Evolutionary conservation across 2,329 filamentous ascomycete species (phyloP), one percentile per base, ranked within the genome.

Genomic region (Zymoseptoria crescenta): DNA sequence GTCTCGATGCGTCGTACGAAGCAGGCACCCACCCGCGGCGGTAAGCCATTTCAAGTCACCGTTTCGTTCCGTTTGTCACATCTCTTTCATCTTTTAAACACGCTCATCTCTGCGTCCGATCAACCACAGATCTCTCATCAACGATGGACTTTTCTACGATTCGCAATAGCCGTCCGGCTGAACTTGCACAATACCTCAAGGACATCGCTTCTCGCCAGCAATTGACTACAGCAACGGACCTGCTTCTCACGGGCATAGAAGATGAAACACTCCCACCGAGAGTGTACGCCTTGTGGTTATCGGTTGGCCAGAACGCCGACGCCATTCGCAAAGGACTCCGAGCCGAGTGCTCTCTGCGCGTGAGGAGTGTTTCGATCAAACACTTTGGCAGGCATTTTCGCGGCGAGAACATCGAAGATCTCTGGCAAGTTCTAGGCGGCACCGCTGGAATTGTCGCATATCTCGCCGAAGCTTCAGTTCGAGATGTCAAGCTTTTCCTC

Each of bases 401-500:
- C 41, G 60, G 57, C 19, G 9, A 48, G 16, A 50, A 53, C 13
- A 52, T 61, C 27, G 29, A 49, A 24, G 56, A 62, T 10, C 21
- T 63, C 10, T 69, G 66, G 65, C 52, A 35, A 8, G 58, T 59
- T 2, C 5, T 67, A 4, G 64, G 65, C 35, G 63, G 54, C 1
- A 65, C 63, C 3, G 49, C 29, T 10, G 65, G 64, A n/a, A 52
- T 68, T 29, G 54, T 64, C 21, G 45, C 59, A 10, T 52, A 66
- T 41, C 55, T 68, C 13, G 54, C 59, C 16, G 56, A 52, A 8
- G 55, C 65, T 30, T 65, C 64, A 9, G 64, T 68, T 9, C 35
- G 48, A 10, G 63, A 68, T 48, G 63, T 68, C 7, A 63, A 60
- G 21, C 54, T 54, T 19, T 61, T 68, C 20, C 64, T 62, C 50